These are phyloP conservation scores for Santalum album DNA, from an alignment of 164 flowering plant genomes.

Conservation along the genomic window DNA sequence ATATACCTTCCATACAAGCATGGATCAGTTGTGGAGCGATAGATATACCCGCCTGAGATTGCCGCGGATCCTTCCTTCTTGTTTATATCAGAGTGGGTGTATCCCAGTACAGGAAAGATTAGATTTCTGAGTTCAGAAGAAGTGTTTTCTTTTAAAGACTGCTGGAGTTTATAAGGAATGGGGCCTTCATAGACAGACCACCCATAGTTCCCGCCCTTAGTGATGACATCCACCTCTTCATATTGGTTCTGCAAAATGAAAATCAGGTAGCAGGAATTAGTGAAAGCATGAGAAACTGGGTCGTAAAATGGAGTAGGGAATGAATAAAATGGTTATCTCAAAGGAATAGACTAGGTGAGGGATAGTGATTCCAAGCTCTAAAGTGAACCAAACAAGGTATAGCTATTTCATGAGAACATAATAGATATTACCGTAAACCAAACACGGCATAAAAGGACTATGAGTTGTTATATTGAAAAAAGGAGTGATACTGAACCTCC, in stretches of 20 bases:
- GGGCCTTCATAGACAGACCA: slow-evolving; percentile 30
- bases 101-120: slow-evolving; percentile 20
- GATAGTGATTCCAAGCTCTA: no score
- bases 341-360: no score
- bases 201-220: slow-evolving; percentile 40
- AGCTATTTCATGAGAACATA: no score
- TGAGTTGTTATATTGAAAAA: no score
- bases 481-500: slow-evolving; percentile 34
- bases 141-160: neutral
- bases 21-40: slow-evolving; percentile 37
- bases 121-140: neutral
- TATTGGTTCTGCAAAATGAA: slow-evolving; percentile 28
- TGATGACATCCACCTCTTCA: slow-evolving; percentile 49
- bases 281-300: no score
- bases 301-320: no score
- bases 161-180: slow-evolving; percentile 2
- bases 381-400: no score
- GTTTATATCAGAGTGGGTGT: slow-evolving; percentile 34
- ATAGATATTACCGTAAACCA: no score
- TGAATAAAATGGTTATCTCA: no score
- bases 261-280: no score
- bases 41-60: slow-evolving; percentile 41
- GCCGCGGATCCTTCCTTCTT: slow-evolving; percentile 42
- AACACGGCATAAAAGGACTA: no score
- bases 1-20: slow-evolving; percentile 41